Conservation (phyloP, 352 stramenopile genomes). For the Phytophthora foliorum region DNA sequence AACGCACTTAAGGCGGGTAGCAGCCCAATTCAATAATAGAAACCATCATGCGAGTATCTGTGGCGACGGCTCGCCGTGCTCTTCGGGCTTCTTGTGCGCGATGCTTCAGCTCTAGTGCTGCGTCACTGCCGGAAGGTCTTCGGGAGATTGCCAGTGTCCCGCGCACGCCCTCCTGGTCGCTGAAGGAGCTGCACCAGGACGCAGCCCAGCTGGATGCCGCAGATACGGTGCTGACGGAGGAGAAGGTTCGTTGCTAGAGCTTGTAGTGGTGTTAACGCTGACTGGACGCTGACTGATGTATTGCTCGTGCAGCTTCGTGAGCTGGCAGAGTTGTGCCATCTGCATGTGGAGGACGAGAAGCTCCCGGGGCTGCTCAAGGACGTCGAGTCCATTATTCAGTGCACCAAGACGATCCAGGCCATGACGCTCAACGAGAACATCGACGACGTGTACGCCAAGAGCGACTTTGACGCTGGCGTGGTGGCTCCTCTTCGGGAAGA, state of each 20-base stretch:
- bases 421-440: constrained; percentile 86
- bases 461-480: constrained; percentile 52
- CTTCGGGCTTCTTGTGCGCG: constrained; percentile 5
- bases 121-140: constrained; percentile 57
- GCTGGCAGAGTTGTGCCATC: constrained; percentile 83
- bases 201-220: constrained; percentile 47
- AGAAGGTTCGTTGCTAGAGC: constrained; percentile 52
- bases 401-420: constrained; percentile 87
- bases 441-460: constrained; percentile 84
- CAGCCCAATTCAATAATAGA: constrained; percentile 14
- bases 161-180: constrained; percentile 80
- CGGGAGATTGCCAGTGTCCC: constrained; percentile 70
- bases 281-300: constrained; percentile 2
- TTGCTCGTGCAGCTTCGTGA: constrained; percentile 60
- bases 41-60: constrained; percentile 13
- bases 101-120: constrained; percentile 24
- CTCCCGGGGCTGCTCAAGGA: constrained; percentile 78
- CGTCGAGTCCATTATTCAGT: constrained; percentile 90
- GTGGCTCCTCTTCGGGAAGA: constrained; percentile 77
- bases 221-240: constrained; percentile 66
- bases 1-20: constrained; percentile 19
- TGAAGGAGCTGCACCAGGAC: constrained; percentile 82
- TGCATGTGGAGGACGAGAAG: constrained; percentile 81
- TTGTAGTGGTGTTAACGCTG: not conserved
- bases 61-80: constrained; percentile 23